phyloP scores from a whole-genome alignment of 1,139 yeast species.

The Schwanniomyces etchellsii region DNA sequence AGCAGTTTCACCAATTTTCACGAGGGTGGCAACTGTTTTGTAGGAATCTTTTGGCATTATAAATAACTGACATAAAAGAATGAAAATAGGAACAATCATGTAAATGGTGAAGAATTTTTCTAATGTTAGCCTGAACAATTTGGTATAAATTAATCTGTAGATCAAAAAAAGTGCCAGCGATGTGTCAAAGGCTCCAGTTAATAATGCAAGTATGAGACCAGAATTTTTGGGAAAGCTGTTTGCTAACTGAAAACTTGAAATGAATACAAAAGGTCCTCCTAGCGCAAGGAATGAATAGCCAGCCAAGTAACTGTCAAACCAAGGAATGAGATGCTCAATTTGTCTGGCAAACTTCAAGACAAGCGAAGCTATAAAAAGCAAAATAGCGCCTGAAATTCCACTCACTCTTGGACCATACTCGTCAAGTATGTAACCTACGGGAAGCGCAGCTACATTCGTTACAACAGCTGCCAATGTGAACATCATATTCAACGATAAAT shows the following conservation, averaged over 20 bases:
- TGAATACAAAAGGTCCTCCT: conserved; percentile 44
- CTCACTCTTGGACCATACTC: conserved; percentile 73
- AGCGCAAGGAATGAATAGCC: conserved; percentile 39
- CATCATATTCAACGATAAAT: conserved; percentile 71
- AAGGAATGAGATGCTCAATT: conserved; percentile 9
- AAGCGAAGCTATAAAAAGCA: conserved; percentile 50
- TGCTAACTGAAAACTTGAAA: conserved; percentile 42
- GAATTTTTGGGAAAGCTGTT: conserved; percentile 39
- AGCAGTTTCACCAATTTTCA: conserved; percentile 65
- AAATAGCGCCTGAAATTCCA: conserved; percentile 65
- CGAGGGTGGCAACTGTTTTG: conserved; percentile 63
- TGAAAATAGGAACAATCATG: conserved; percentile 67
- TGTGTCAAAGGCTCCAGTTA: conserved; percentile 40
- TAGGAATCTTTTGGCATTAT: conserved; percentile 79
- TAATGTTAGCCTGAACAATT: conserved; percentile 26
- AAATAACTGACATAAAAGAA: conserved; percentile 62
- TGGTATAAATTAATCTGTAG: conserved; percentile 60
- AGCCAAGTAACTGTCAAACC: conserved; percentile 30
- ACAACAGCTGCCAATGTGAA: conserved; percentile 84
- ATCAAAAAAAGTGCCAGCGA: conserved; percentile 43
- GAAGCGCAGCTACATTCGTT: conserved; percentile 77
- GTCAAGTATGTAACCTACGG: conserved; percentile 78
- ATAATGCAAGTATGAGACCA: conserved; percentile 35
- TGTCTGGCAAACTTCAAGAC: conserved; percentile 33
- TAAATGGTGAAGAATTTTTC: conserved; percentile 60